These are phyloP conservation scores for Cucurbita ficifolia DNA, from an alignment of 306 rosid genomes.

Conservation along the genomic window DNA sequence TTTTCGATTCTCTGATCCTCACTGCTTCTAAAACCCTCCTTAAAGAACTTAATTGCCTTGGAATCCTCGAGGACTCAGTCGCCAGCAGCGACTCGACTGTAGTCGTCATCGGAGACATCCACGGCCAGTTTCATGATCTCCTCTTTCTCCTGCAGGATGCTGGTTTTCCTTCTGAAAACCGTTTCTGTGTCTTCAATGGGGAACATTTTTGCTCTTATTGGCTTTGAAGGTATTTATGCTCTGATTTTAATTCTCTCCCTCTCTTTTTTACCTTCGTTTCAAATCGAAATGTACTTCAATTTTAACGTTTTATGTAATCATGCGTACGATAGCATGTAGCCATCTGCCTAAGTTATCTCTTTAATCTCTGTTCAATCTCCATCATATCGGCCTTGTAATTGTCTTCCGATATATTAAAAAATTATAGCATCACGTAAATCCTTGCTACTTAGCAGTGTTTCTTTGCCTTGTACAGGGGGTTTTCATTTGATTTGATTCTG, in stretches of 20 bases:
- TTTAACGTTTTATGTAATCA: neutral
- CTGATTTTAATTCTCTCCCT: neutral
- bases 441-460: neutral
- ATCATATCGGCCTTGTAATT: neutral
- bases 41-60: constrained; percentile 64
- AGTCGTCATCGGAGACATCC: constrained; percentile 60
- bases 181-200: constrained; percentile 62
- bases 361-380: neutral
- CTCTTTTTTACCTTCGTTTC: neutral
- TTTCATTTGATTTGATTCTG: neutral
- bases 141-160: constrained; percentile 51
- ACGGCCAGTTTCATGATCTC: constrained; percentile 69
- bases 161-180: constrained; percentile 45
- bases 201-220: constrained; percentile 52
- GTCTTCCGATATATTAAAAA: neutral
- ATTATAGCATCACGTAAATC: neutral
- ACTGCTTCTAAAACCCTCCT: constrained; percentile 66
- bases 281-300: neutral
- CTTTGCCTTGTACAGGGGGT: neutral
- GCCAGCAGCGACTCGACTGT: constrained; percentile 13
- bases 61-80: constrained; percentile 23
- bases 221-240: constrained; percentile 50
- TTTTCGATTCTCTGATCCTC: constrained; percentile 52
- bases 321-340: neutral
- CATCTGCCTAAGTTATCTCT: neutral